Evolutionary conservation across 352 stramenopile species (phyloP), one percentile per base, ranked within the genome.

Genomic region (Phytophthora fragariae): DNA sequence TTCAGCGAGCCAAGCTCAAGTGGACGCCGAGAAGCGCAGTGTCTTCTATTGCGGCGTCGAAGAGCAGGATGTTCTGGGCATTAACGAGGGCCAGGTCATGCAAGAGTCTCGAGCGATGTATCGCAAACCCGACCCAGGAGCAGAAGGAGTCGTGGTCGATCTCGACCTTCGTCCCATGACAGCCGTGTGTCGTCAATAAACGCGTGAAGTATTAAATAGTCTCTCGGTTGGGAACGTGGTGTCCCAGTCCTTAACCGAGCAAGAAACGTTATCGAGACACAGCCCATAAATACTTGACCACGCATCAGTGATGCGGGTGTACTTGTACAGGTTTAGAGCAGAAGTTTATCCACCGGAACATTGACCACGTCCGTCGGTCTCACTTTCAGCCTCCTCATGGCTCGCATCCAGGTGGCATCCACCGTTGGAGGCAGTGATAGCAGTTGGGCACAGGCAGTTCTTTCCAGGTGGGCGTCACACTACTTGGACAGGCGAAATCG

Each of bases 11-110:
- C 84, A 92, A 49, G 75, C 80, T 1, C 75, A 91, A 69, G 85
- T 95, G 29, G 88, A 94, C 67, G 15, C 57, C 5, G 88, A 95
- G 41, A 94, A 94, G 57, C 66, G 85, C 2, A 80, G 79, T 29
- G 68, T 95, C 8, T 68, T 81, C 11, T 96, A 95, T 50, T 96
- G 90, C 37, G 90, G 90, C 0, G 53, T 53, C 1, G 88, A 95
- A 58, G 86, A 95, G 54, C 92, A 98, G 70, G 91, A 98, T 41
- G 91, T 98, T 12, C 68, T 97, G 7, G 93, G 86, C 35, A 97
- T 97, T 63, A 97, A 97, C 56, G 92, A 97, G 66, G 86, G 90
- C 2, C 89, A 97, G 72, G 90, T 97, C 24, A 89, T 96, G 58
- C 79, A 95, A 37, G 86, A 94, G 56, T 94, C 86, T 1, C 90